Base-by-base conservation (phyloP, 805 yeast genomes). In the Sugiyamaella floridensis region DNA sequence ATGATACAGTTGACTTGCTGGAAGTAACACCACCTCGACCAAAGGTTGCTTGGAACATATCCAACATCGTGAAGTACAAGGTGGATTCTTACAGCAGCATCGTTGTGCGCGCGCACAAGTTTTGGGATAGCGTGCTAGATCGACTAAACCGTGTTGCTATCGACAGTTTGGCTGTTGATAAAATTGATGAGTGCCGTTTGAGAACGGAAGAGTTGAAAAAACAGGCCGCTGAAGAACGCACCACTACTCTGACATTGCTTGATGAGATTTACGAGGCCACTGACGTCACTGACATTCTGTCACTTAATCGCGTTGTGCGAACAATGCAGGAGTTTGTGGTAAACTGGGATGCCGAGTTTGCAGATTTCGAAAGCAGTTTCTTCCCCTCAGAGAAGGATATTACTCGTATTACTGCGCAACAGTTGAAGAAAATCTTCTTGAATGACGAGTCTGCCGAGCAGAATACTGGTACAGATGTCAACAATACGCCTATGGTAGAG, bases 321-420 rank as follows among this genome's bases (percentile, higher is more conserved):
- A 77, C 77, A 37, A 73, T 92, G 15, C 97, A 92, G 62, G 89
- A 85, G 52, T 70, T 83, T 28, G 90, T 95, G 2, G 89, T 88
- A 19, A 78, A 75, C 42, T 93, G 98, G 98, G 96, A 92, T 67
- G 61, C 69, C 19, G 95, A 85, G 53, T 89, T 93, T 61, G 76
- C 80, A 40, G 85, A 80, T 7, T 92, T 93, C 70, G 97, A 87
- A 55, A 76, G 77, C 44, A 76, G 76, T 18, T 93, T 78, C 63
- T 76, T 92, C 55, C 98, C 98, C 1, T 82, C 95, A 8, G 98
- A 93, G 66, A 87, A 84, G 62, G 99, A 93, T 75, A 86, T 93
- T 59, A 83, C 95, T 4, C 76, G 88, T 57, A 86, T 93, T 44
- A 90, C 99, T 1, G 86, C 96, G 3, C 83, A 84, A 60, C 98